Evolutionary conservation across 1,284 basidiomycete genomes (phyloP), one percentile per base, ranked within the genome.

Genomic region (Entoloma clypeatum): DNA sequence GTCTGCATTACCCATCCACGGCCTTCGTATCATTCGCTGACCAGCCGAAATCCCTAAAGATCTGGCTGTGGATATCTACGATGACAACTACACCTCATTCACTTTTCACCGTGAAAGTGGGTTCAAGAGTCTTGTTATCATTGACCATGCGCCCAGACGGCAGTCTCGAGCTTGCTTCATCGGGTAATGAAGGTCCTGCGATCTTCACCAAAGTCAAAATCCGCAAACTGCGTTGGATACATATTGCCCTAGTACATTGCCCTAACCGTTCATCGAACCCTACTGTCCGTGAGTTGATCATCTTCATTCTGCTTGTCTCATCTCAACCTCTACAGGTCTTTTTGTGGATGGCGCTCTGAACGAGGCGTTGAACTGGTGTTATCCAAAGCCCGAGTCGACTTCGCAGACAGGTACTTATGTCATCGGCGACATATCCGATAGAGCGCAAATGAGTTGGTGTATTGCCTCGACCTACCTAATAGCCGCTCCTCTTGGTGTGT

Each of bases 291-390:
- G 55, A 55, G 82, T 65, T 26, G 7, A 39, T 18, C 3, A 4
- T 31, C 34, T 19, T 17, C 23, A 9, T 11, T 45, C 10, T 23
- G 32, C 38, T 29, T 42, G 33, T 39, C 27, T 30, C 28, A 43
- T 34, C 34, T 48, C 25, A 36, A 11, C 10, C 18, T n/a, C 11
- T 47, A 16, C 36, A 88, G 85, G 81, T 2, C 51, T 89, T 1
- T 88, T 86, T 50, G 47, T 88, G 7, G 86, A 90, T 51, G 86
- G 87, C 7, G 66, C 71, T 4, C 63, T 86, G 22, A 69, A 64
- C 7, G 83, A 87, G 49, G 68, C 75, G 0, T 43, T 83, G 6
- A 74, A 79, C 41, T 77, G 75, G 71, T 52, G 57, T 10, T 86
- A 86, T 59, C 81, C 84, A 0, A 74, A 68, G 39, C 47, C 65